These are phyloP conservation scores for Eimeria falciformis DNA, from an alignment of 169 alveolate genomes.

Conservation along the genomic window DNA sequence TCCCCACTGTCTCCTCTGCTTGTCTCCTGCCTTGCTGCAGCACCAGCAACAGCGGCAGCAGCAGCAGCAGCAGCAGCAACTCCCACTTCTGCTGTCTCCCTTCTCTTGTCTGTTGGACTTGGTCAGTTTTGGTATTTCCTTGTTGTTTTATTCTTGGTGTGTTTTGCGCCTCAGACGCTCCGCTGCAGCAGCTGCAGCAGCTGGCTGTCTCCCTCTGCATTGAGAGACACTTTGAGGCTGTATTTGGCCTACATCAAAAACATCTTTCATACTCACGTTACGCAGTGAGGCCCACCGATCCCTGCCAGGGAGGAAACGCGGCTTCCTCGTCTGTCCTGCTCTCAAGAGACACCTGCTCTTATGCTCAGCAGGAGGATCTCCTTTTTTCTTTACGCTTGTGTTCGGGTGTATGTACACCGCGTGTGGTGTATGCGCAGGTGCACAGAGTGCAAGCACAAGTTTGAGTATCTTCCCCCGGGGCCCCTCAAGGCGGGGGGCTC, in stretches of 20 bases:
- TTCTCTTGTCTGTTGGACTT: not conserved
- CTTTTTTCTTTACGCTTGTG: not conserved
- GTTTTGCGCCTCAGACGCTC: not conserved
- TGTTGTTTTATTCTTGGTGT: not conserved
- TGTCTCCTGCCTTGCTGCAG: no score
- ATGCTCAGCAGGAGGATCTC: not conserved
- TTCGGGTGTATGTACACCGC: not conserved
- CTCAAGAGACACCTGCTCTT: no score
- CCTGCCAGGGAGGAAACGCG: no score
- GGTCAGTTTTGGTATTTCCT: not conserved
- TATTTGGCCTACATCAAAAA: not conserved
- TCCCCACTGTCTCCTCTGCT: not conserved
- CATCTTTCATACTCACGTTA: conserved; percentile 1
- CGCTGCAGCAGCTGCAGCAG: conserved; percentile 17
- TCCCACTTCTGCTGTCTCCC: no score
- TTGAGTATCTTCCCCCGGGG: conserved; percentile 22
- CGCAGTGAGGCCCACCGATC: not conserved
- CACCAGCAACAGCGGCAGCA: no score
- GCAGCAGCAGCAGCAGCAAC: no score
- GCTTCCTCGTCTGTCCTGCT: no score
- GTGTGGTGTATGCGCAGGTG: conserved; percentile 12
- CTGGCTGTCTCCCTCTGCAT: conserved; percentile 25
- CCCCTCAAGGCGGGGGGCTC: conserved; percentile 20
- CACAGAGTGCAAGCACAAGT: conserved; percentile 27
- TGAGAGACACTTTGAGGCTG: conserved; percentile 28